These are phyloP conservation scores for Gossypium trilobum DNA, from an alignment of 441 rosid species.

Conservation along the genomic window DNA sequence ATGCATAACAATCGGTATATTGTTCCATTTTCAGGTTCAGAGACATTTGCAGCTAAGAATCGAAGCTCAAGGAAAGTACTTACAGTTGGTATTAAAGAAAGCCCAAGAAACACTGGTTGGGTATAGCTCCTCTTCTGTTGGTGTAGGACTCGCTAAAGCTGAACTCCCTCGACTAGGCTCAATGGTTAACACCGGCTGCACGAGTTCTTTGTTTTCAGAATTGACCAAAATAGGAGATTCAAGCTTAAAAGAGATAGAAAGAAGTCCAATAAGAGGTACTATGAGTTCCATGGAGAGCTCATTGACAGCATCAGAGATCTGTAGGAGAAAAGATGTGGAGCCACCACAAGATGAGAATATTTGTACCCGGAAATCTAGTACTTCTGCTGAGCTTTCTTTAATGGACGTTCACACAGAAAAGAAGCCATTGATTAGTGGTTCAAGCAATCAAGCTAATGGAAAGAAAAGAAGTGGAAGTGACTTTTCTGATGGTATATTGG, in stretches of 20 bases:
- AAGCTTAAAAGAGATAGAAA: slow-evolving; percentile 28
- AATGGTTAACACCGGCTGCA: slow-evolving; percentile 48
- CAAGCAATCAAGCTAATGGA: slow-evolving; percentile 23
- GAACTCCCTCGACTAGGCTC: slow-evolving; percentile 66
- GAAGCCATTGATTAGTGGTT: slow-evolving; percentile 12
- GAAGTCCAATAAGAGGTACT: slow-evolving; percentile 30
- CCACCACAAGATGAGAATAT: slow-evolving; percentile 20
- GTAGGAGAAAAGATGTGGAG: slow-evolving; percentile 39
- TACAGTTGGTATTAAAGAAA: slow-evolving; percentile 65
- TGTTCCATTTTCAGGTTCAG: slow-evolving; percentile 61
- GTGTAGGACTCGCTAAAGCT: slow-evolving; percentile 58
- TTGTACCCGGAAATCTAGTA: slow-evolving; percentile 6
- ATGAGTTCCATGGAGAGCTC: slow-evolving; percentile 71
- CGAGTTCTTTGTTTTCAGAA: slow-evolving; percentile 57
- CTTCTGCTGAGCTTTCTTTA: slow-evolving; percentile 43
- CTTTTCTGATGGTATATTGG: slow-evolving; percentile 27
- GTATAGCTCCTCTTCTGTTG: slow-evolving; percentile 47
- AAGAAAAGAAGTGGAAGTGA: slow-evolving; percentile 43
- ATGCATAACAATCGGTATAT: not conserved
- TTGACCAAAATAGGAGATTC: slow-evolving; percentile 50
- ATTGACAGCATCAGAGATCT: slow-evolving; percentile 72
- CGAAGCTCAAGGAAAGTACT: slow-evolving; percentile 93
- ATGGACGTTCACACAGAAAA: slow-evolving; percentile 41
- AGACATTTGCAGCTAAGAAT: slow-evolving; percentile 88
- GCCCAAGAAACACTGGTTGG: slow-evolving; percentile 92